Evolutionary conservation across 2,329 filamentous ascomycete genomes (phyloP), one percentile per base, ranked within the genome.

Genomic region (Balansia obtecta): DNA sequence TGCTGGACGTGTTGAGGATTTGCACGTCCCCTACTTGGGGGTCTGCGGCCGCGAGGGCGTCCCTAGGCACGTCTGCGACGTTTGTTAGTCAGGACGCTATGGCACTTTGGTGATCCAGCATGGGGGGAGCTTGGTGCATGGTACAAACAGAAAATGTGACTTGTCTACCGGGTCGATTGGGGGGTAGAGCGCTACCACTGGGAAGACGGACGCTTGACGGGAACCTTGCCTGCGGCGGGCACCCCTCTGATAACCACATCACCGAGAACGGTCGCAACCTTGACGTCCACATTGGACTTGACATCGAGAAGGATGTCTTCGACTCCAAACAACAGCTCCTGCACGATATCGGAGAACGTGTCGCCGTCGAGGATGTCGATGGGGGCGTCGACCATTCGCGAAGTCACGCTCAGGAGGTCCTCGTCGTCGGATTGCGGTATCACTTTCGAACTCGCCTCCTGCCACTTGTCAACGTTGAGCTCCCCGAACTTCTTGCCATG

Each of bases 121-220:
- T 43, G 45, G 49, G 48, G 47, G 41, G n/a, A n/a, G 44, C 38
- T 22, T 22, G 20, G 20, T 22, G 47, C 49, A 49, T 46, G 48
- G 52, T 52, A 55, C 54, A 55, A 57, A 54, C 46, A 54, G 56
- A 46, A 56, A 22, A 22, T 22, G 20, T 53, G 54, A 57, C 60
- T 55, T 60, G 57, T 57, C 56, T 50, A 58, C 56, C 55, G 59
- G 52, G 50, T 54, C 49, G 27, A 27, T 49, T 48, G 57, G 38
- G 20, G 57, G 38, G 20, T 22, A 15, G 33, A 22, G 20, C 16
- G 60, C 56, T 66, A 64, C 62, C 60, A 63, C 52, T 52, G 50
- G 52, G 58, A 54, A 68, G 74, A 88, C 90, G 82, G 84, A 95
- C 89, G 86, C 79, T 95, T 94, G 72, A 97, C 80, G 68, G 86